These are phyloP conservation scores for Oryza australiensis DNA, from an alignment of 176 grass and related monocot species.

Conservation along the genomic window DNA sequence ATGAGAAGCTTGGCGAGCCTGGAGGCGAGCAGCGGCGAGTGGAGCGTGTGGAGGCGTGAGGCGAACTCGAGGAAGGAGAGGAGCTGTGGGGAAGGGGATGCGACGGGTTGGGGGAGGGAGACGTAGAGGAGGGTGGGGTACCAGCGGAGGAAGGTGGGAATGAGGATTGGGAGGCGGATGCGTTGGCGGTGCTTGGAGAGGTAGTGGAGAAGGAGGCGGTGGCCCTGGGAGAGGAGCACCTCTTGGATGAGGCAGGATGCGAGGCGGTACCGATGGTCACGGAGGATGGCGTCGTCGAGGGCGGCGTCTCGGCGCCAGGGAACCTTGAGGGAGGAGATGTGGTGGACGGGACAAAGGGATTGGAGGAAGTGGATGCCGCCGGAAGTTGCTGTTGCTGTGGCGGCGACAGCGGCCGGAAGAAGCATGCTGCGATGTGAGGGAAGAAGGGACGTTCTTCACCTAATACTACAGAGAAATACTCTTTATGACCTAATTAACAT, in stretches of 20 bases:
- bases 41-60: slow-evolving; percentile 33
- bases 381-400: no score
- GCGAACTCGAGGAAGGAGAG: slow-evolving; percentile 51
- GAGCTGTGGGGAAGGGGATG: slow-evolving; percentile 61
- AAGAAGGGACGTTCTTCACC: not conserved
- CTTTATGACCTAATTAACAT: not conserved
- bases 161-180: slow-evolving; percentile 53
- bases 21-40: slow-evolving; percentile 47
- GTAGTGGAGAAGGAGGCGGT: slow-evolving; percentile 65
- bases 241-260: slow-evolving; percentile 67
- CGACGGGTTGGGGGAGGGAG: slow-evolving; percentile 50
- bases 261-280: slow-evolving; percentile 61
- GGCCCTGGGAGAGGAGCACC: slow-evolving; percentile 65
- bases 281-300: slow-evolving; percentile 59
- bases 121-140: slow-evolving; percentile 82
- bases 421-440: slow-evolving; percentile 9
- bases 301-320: slow-evolving; percentile 64
- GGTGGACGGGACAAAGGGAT: not conserved
- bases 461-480: no score
- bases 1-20: slow-evolving; percentile 89
- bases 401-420: slow-evolving; percentile 6
- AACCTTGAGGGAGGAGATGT: slow-evolving; percentile 63
- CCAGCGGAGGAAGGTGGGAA: slow-evolving; percentile 63
- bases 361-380: not conserved
- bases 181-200: slow-evolving; percentile 74